Evolutionary conservation across 306 rosid species (phyloP), one percentile per base, ranked within the genome.

Genomic region (Fragaria ananassa): DNA sequence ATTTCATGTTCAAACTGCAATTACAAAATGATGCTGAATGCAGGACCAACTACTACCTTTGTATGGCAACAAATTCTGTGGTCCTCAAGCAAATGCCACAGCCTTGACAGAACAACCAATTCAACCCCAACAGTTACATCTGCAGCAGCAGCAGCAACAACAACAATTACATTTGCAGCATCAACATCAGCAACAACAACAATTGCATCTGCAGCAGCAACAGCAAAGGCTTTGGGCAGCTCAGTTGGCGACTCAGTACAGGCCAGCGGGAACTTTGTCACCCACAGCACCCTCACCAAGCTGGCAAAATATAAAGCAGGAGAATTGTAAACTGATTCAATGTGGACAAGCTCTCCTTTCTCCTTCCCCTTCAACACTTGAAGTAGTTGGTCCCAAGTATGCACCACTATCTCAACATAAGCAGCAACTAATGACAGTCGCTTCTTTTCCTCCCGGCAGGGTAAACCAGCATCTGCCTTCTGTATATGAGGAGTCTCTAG

Each of bases 301-400:
- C 66, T 88, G 89, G 91, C 90, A 85, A 75, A 84, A 41, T 74
- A 88, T 78, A 80, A 83, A 80, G 73, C 88, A 79, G 74, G 90
- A 85, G 41, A 15, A 76, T 50, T 58, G 72, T 21, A 66, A 62
- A 21, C 47, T 69, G 12, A 68, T 46, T 44, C 78, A 85, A 10
- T 76, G 79, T 29, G 67, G 74, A 34, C 85, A 78, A 72, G 44
- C 80, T 34, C 76, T 74, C 23, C 25, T 79, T 60, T 86, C 91
- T 35, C 78, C 85, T 23, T n/a, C 85, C 42, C 73, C 74, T 31
- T 78, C 79, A 29, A 65, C 96, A 0, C 78, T 71, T 50, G 87
- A 85, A 78, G 68, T 78, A 64, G 74, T 86, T 46, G 81, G 85
- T 77, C 70, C 89, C 53, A 87, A 82, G 74, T 74, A 78, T 18